These are phyloP conservation scores for Oryza longistaminata DNA, from an alignment of 176 grass and related monocot species.

Conservation along the genomic window DNA sequence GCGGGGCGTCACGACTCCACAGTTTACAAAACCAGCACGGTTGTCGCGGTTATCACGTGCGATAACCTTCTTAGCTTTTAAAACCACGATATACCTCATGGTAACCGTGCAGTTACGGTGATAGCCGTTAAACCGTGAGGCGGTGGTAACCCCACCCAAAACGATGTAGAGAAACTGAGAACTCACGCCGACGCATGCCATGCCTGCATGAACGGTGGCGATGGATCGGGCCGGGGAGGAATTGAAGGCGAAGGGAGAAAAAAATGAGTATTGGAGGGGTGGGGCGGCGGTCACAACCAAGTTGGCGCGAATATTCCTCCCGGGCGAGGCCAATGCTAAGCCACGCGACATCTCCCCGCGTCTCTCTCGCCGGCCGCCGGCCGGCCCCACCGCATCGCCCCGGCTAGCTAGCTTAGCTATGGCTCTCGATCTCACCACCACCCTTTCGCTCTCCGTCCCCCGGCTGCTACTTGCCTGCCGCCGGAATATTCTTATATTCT, in stretches of 20 bases:
- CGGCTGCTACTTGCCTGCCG: not conserved
- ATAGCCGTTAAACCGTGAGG: too few species aligned
- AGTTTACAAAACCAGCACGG: too few species aligned
- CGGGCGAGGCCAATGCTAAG: not conserved
- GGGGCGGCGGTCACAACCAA: constrained; percentile 50
- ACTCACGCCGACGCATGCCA: not conserved
- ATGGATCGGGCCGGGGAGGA: not conserved
- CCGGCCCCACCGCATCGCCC: not conserved
- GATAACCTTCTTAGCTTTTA: too few species aligned
- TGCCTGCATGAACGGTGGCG: not conserved
- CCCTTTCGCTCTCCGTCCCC: not conserved
- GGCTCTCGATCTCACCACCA: not conserved
- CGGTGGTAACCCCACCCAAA: too few species aligned
- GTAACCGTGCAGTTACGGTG: too few species aligned
- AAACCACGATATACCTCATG: too few species aligned
- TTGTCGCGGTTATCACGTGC: too few species aligned
- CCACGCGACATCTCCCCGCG: not conserved
- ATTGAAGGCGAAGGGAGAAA: not conserved
- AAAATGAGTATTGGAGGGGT: not conserved
- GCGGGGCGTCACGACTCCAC: not conserved
- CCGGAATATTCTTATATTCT: constrained; percentile 43
- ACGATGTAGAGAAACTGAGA: too few species aligned
- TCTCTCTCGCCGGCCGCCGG: constrained; percentile 18
- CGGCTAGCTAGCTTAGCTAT: not conserved
- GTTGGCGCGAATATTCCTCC: constrained; percentile 52